Evolutionary conservation across 257 asterid genomes (phyloP), one percentile per base, ranked within the genome.

Genomic region (Jasminum sambac): DNA sequence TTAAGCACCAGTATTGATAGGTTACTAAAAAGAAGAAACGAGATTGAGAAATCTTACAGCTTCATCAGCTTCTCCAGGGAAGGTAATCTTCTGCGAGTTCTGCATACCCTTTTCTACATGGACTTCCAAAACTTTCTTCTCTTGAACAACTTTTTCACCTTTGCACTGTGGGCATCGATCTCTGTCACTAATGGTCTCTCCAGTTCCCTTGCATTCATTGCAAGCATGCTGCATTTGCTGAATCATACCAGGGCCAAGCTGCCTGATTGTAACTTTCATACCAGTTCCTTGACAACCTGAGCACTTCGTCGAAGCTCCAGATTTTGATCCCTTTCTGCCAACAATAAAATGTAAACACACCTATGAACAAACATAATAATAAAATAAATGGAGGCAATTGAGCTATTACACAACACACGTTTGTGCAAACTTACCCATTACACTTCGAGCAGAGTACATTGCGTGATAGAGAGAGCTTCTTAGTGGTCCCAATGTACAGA

Each of bases 211-310:
- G 77, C 96, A 89, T 25, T 83, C 86, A 77, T 81, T 84, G 73
- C 96, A 89, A 19, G 87, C 76, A 6, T 85, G 90, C 84, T 89
- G 96, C 96, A 89, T 87, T 77, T 89, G 96, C 74, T 89, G 96
- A 37, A 89, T 78, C 96, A 89, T 89, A 12, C 84, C 84, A 12
- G 81, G 84, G 6, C 90, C 96, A 5, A 89, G 85, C 39, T 89
- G 96, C 79, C 93, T 77, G 30, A 84, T 80, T 2, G 92, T 67
- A 8, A 89, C 90, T 70, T 80, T 89, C 93, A 89, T 85, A 13
- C 96, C 96, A 19, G 79, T 67, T 62, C 96, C 96, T 67, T 83
- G 84, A 70, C 96, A 89, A 19, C 88, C 93, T 19, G 87, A 69
- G 72, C 96, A 89, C 74, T 81, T 86, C 65, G 30, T 74, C 11